These are phyloP conservation scores for Carex cristatella DNA, from an alignment of 176 grass and related monocot genomes.

Conservation along the genomic window DNA sequence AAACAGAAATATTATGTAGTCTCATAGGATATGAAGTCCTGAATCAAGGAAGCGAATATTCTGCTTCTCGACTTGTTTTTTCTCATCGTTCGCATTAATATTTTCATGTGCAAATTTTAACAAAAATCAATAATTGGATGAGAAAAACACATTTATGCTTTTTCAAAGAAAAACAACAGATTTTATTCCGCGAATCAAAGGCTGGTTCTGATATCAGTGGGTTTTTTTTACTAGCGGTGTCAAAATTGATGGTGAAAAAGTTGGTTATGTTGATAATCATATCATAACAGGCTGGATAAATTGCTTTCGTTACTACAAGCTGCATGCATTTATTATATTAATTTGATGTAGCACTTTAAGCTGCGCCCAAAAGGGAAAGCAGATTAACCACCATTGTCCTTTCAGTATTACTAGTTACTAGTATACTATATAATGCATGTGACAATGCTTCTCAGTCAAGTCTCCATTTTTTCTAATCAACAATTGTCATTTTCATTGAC, in stretches of 20 bases:
- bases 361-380: not conserved
- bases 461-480: not conserved
- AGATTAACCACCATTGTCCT: conserved; percentile 6
- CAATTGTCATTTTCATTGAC: not conserved
- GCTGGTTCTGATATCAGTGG: too few species aligned
- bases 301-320: not conserved
- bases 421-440: not conserved
- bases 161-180: too few species aligned
- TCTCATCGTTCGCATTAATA: too few species aligned
- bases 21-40: too few species aligned
- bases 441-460: conserved; percentile 7
- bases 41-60: too few species aligned
- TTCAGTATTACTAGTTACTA: not conserved
- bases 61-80: too few species aligned
- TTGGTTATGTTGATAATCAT: not conserved
- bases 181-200: too few species aligned
- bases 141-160: too few species aligned
- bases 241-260: not conserved
- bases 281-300: conserved; percentile 8
- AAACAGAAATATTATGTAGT: too few species aligned
- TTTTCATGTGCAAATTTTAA: too few species aligned
- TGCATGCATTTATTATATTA: not conserved
- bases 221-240: too few species aligned
- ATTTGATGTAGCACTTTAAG: not conserved
- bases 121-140: too few species aligned